Percentiles rank a stretch among this genome's conserved stretches.
These are phyloP conservation scores for Lentinula boryana DNA, from an alignment of 768 basidiomycete genomes.

Conservation along the genomic window DNA sequence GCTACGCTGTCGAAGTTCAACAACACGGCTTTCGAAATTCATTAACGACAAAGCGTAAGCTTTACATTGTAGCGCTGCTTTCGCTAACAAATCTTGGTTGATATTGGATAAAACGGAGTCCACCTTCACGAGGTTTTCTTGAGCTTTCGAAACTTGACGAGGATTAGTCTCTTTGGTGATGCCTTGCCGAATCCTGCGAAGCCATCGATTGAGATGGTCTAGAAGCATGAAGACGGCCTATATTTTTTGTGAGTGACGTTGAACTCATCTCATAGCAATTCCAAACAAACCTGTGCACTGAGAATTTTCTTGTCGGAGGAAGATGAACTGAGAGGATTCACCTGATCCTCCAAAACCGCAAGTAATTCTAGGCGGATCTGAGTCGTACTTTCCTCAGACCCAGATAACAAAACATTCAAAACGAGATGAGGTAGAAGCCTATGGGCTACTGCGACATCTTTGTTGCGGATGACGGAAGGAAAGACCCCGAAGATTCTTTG, in stretches of 20 bases:
- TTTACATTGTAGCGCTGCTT: slow-evolving; percentile 91
- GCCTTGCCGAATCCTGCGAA: slow-evolving; percentile 69
- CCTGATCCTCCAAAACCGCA: slow-evolving; percentile 83
- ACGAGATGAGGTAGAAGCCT: slow-evolving; percentile 90
- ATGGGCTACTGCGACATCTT: slow-evolving; percentile 92
- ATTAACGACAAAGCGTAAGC: slow-evolving; percentile 91
- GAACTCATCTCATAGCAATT: neutral
- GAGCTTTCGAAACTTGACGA: slow-evolving; percentile 37
- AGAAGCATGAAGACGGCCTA: slow-evolving; percentile 92
- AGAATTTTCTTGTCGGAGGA: slow-evolving; percentile 77
- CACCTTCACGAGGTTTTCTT: slow-evolving; percentile 61
- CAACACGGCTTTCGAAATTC: slow-evolving; percentile 86
- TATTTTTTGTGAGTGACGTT: neutral
- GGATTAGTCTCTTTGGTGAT: slow-evolving; percentile 50
- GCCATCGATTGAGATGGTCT: slow-evolving; percentile 91
- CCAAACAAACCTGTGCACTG: slow-evolving; percentile 77
- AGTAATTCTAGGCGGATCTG: slow-evolving; percentile 73
- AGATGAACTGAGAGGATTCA: slow-evolving; percentile 51
- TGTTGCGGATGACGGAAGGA: slow-evolving; percentile 69
- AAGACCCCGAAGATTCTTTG: slow-evolving; percentile 73
- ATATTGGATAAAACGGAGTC: slow-evolving; percentile 82
- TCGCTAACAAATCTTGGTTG: slow-evolving; percentile 83
- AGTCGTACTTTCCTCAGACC: slow-evolving; percentile 51
- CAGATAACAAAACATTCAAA: slow-evolving; percentile 77
- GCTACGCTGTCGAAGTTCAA: slow-evolving; percentile 39